Base-by-base conservation (phyloP, 495 filamentous ascomycete species). In the Tuber brumale region DNA sequence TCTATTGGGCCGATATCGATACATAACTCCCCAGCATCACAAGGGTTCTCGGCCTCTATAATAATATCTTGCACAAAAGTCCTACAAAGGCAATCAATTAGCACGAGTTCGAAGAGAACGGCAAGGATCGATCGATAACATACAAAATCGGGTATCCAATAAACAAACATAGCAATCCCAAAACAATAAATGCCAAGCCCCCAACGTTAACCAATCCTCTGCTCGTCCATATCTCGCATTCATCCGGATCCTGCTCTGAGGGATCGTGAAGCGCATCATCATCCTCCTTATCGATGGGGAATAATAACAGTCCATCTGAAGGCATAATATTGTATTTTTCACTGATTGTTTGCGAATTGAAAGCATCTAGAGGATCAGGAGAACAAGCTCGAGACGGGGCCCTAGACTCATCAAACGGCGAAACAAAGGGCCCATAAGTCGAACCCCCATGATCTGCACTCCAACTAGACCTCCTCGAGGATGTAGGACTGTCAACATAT, bases 271-370 rank as follows among this genome's bases (percentile, higher is more conserved):
- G 76, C 76, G 87, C 91, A 81, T 94, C 92, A 83, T 93, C 92
- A 79, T 92, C 92, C 83, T 94, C 92, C 41, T 92, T 90, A 81
- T 94, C 91, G 79, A 92, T 89, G 2, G 91, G 92, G 81, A 91
- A 93, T 35, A 93, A 83, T 42, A 94, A 81, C 75, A 94, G 82
- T 0, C 90, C 91, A 51, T 72, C 70, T 10, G 90, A 91, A 3
- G 92, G 92, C 84, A 90, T 87, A 72, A 93, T 93, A 79, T 92
- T 92, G 80, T 91, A 93, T 81, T 93, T 93, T 77, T 92, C 90
- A 19, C 90, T 90, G 2, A 93, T 92, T 7, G 92, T 93, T 83
- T 93, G 91, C 6, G 91, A 93, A 79, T 92, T 93, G 43, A 93
- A 83, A 78, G 89, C 85, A 43, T 91, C 87, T 35, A 87, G 7